Conservation (phyloP, 441 rosid genomes). For the Croton laevigatus region DNA sequence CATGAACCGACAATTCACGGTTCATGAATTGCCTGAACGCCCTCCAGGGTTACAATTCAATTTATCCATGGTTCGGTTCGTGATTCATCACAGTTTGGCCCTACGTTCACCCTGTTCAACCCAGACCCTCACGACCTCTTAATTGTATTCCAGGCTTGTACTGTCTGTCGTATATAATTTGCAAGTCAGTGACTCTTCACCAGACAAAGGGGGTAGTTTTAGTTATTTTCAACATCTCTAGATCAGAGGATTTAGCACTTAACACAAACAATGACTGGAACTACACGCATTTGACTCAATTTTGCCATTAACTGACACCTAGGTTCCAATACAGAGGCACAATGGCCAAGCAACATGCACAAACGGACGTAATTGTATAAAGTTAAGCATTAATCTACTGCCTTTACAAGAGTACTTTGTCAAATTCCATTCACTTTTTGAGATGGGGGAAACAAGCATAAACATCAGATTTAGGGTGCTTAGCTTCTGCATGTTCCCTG, state of each 20-base stretch:
- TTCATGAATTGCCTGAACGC: too few relatives aligned
- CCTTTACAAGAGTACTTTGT: neutral
- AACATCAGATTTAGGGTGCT: constrained; percentile 48
- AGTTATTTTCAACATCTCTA: too few relatives aligned
- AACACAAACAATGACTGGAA: neutral
- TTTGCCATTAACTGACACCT: neutral
- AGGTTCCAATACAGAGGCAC: constrained; percentile 5
- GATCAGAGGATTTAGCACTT: neutral
- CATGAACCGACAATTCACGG: too few relatives aligned
- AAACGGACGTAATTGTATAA: neutral
- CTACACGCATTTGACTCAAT: neutral
- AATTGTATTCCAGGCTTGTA: too few relatives aligned
- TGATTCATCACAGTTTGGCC: too few relatives aligned
- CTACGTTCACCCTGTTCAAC: too few relatives aligned
- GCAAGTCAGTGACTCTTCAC: too few relatives aligned
- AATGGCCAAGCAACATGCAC: neutral
- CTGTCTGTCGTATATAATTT: too few relatives aligned
- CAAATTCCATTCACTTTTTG: constrained; percentile 28
- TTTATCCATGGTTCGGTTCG: too few relatives aligned
- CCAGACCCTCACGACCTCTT: too few relatives aligned
- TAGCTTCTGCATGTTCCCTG: constrained; percentile 52
- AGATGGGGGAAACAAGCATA: constrained; percentile 47
- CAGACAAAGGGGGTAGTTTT: too few relatives aligned
- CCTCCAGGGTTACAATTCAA: too few relatives aligned
- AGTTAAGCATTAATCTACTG: constrained; percentile 2